These are phyloP conservation scores for Peterozyma xylosa DNA, from an alignment of 805 yeast genomes.

Conservation along the genomic window DNA sequence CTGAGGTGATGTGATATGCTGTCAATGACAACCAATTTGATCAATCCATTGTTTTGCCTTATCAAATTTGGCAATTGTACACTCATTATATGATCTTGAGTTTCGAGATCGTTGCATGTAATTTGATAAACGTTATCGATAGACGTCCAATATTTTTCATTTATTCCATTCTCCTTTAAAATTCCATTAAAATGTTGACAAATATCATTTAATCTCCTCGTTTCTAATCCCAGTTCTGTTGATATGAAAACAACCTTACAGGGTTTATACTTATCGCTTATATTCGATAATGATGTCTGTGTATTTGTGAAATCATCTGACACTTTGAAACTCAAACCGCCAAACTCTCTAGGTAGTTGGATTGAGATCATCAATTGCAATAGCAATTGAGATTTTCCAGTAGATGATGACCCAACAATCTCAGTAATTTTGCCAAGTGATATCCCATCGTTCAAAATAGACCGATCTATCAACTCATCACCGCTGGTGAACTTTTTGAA, in stretches of 20 bases:
- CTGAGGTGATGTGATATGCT: conserved; percentile 79
- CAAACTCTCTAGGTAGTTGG: conserved; percentile 38
- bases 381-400: conserved; percentile 80
- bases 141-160: conserved; percentile 21
- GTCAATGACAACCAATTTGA: conserved; percentile 65
- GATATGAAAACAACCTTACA: conserved; percentile 59
- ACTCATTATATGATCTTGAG: conserved; percentile 63
- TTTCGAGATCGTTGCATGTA: conserved; percentile 60
- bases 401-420: conserved; percentile 75
- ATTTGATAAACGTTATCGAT: conserved; percentile 39
- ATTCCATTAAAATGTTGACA: conserved; percentile 17
- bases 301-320: conserved; percentile 10
- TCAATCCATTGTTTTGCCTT: conserved; percentile 23
- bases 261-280: conserved; percentile 4
- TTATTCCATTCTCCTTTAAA: conserved; percentile 27
- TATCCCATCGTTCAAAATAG: conserved; percentile 47
- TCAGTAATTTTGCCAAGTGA: conserved; percentile 56
- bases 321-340: conserved; percentile 32
- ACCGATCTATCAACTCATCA: conserved; percentile 36
- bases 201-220: conserved; percentile 52
- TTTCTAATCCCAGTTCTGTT: conserved; percentile 70
- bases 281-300: neutral
- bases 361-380: conserved; percentile 58
- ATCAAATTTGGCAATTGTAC: conserved; percentile 62
- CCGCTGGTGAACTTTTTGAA: conserved; percentile 40